Base-by-base conservation (phyloP, 2,329 filamentous ascomycete species). In the Aureobasidium leucospermi region DNA sequence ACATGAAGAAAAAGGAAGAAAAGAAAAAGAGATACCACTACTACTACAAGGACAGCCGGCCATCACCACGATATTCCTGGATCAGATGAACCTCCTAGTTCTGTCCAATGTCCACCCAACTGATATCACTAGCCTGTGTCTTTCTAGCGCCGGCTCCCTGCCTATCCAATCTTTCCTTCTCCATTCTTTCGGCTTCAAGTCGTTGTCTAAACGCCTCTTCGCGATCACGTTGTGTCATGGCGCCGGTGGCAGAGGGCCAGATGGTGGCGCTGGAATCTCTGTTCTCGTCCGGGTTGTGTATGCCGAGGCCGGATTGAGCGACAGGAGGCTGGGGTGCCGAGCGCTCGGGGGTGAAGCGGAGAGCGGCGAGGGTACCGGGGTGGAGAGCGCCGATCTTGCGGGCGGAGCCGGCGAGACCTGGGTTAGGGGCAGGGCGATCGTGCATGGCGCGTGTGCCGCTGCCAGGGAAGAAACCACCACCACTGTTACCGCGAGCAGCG, bases 391-490 rank as follows among this genome's bases (percentile, higher is more conserved):
- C 58, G 7, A 59, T 16, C 9, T 59, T 59, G 48, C 58, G 46
- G 9, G 48, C 42, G 9, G 28, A 13, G 16, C 34, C 45, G 9
- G 15, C 16, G 34, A 39, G 39, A 15, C 38, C 51, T 9, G 51
- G 38, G 29, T 34, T 36, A 9, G 49, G 49, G 16, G 6, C 13
- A 11, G 47, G 47, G 10, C 55, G 55, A 15, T 58, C 43, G 23
- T 58, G 43, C 8, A 58, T 47, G 32, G 55, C 55, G n/a, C 55
- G 55, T 31, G 55, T 58, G 13, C 55, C 55, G 10, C 55, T 63
- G 48, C 69, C 69, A 15, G 71, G 71, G 63, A 72, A 73, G 68
- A 72, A 72, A 45, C 82, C 78, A 67, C 87, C 80, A 51, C 85
- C 79, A 43, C 78, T 77, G 32, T 48, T 58, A 15, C 58, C 58